Conservation (phyloP, 495 filamentous ascomycete genomes). For the Penicillium psychrofluorescens region DNA sequence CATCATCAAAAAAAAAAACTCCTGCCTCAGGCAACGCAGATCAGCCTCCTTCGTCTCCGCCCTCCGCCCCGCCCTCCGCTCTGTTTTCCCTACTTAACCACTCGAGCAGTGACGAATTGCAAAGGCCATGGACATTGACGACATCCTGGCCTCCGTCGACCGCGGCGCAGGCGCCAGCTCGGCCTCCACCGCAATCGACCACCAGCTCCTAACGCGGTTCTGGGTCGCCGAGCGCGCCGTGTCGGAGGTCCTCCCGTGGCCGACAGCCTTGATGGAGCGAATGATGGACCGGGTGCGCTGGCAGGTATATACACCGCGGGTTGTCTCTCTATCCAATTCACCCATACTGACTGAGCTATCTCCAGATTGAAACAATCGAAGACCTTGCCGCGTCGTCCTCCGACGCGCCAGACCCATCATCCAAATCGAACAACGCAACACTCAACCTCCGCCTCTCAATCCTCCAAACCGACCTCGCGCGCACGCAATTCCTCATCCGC, state of each 20-base stretch:
- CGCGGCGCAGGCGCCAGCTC: conserved; percentile 46
- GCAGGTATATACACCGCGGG: conserved; percentile 40
- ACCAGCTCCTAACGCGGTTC: conserved; percentile 81
- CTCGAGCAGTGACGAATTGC: neutral
- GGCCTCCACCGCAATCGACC: conserved; percentile 59
- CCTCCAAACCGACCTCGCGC: conserved; percentile 91
- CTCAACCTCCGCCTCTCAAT: conserved; percentile 90
- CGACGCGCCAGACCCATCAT: conserved; percentile 25
- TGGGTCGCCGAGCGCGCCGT: conserved; percentile 90
- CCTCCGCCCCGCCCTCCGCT: conserved; percentile 7
- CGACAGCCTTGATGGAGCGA: conserved; percentile 61
- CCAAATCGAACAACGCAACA: conserved; percentile 69
- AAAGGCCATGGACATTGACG: conserved; percentile 71
- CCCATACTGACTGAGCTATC: too few relatives aligned
- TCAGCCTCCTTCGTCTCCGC: conserved; percentile 5
- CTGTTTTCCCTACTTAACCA: conserved; percentile 1
- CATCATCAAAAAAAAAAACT: neutral
- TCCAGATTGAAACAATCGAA: conserved; percentile 65
- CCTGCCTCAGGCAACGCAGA: conserved; percentile 1
- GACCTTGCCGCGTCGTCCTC: conserved; percentile 52
- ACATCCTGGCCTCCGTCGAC: conserved; percentile 79
- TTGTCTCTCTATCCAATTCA: too few relatives aligned
- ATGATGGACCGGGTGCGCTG: conserved; percentile 65
- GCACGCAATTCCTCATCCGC: conserved; percentile 84
- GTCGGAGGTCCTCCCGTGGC: conserved; percentile 73